Conservation (phyloP, 208 protist species). For the Leishmania guyanensis region DNA sequence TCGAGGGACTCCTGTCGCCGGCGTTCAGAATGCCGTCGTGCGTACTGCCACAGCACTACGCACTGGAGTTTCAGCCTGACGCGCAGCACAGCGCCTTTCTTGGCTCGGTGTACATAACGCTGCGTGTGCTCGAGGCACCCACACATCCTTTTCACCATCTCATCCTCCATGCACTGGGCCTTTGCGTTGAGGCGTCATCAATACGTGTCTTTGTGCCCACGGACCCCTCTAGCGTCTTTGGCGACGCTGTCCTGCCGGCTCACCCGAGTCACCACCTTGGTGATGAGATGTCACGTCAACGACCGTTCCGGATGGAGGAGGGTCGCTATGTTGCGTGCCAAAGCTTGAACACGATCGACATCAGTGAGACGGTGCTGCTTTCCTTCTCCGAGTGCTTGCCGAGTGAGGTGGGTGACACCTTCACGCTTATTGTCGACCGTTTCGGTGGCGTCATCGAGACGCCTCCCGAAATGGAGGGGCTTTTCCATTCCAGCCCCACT, state of each 20-base stretch:
- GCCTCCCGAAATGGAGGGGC: conserved; percentile 19
- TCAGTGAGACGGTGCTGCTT: conserved; percentile 47
- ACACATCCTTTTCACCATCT: conserved; percentile 26
- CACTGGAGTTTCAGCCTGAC: conserved; percentile 45
- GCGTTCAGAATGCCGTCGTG: conserved; percentile 30
- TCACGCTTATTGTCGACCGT: conserved; percentile 37
- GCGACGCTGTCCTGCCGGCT: background rate
- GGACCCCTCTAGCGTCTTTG: background rate
- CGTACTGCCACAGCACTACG: conserved; percentile 46
- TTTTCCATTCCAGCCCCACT: conserved; percentile 42
- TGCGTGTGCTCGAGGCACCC: conserved; percentile 25
- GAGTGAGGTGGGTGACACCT: conserved; percentile 33
- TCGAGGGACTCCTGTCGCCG: conserved; percentile 17
- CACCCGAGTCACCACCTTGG: conserved; percentile 14
- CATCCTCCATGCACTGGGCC: conserved; percentile 44
- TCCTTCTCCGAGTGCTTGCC: conserved; percentile 38
- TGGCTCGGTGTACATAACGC: conserved; percentile 33
- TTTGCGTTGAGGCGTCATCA: conserved; percentile 10
- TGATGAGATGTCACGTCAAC: background rate
- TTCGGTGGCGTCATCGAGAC: conserved; percentile 48
- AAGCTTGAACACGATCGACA: background rate
- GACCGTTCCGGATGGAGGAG: background rate
- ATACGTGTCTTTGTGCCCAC: conserved; percentile 11
- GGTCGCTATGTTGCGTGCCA: conserved; percentile 24
- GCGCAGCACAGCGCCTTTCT: conserved; percentile 22